Percentiles rank a stretch among this genome's conserved stretches.
These are phyloP conservation scores for Russula abietina DNA, from an alignment of 768 basidiomycete genomes.

Conservation along the genomic window DNA sequence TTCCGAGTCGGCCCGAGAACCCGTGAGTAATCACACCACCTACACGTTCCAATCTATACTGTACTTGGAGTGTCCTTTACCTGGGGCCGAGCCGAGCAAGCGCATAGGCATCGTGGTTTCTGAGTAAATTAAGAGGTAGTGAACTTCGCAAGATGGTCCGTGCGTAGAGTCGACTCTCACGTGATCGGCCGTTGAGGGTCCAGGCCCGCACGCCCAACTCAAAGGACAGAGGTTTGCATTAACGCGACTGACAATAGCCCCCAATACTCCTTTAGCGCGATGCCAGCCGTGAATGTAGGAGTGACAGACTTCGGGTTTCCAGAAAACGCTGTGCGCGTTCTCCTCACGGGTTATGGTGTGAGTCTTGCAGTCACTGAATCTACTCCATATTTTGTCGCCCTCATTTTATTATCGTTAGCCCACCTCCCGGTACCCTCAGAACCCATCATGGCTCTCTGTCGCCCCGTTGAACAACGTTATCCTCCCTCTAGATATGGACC, in stretches of 20 bases:
- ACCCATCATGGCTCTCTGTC: slow-evolving; percentile 72
- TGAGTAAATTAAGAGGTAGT: neutral
- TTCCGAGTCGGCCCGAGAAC: neutral
- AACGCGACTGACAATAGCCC: neutral
- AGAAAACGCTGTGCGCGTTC: slow-evolving; percentile 35
- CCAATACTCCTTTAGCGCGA: neutral
- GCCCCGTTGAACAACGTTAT: slow-evolving; percentile 54
- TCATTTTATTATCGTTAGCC: slow-evolving; percentile 29
- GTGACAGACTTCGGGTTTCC: slow-evolving; percentile 11
- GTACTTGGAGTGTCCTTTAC: neutral
- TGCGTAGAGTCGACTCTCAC: slow-evolving; percentile 4
- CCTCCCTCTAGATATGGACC: slow-evolving; percentile 29
- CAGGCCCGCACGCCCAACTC: neutral
- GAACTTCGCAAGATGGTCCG: slow-evolving; percentile 1
- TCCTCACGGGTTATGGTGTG: slow-evolving; percentile 50
- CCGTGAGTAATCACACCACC: neutral
- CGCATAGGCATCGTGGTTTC: neutral
- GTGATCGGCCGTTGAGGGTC: slow-evolving; percentile 2
- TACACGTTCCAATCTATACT: neutral
- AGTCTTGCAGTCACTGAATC: slow-evolving; percentile 27
- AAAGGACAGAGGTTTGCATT: neutral
- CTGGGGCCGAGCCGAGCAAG: neutral
- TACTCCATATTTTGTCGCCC: neutral
- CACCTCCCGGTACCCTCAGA: slow-evolving; percentile 31
- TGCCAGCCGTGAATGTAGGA: slow-evolving; percentile 12